Evolutionary conservation across 1,284 basidiomycete genomes (phyloP).

Genomic region (Violaceomyces palustris): DNA sequence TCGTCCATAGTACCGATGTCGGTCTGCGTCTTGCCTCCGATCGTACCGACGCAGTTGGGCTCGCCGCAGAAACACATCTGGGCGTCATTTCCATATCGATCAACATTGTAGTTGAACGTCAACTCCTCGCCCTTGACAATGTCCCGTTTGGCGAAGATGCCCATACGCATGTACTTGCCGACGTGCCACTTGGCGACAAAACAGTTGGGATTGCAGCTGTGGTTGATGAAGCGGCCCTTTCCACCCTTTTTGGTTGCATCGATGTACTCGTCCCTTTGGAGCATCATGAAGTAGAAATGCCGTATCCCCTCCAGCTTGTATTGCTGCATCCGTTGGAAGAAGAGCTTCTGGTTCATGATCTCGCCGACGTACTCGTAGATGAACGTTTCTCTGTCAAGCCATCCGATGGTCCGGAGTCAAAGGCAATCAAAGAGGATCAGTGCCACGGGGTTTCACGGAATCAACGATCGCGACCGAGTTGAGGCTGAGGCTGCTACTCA

Average conservation of each 20-base stretch:
- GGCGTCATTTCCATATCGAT: constrained; percentile 95
- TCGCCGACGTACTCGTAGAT: constrained; percentile 99
- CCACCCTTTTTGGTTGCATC: constrained; percentile 97
- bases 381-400: constrained; percentile 74
- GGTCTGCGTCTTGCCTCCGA: constrained; percentile 98
- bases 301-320: constrained; percentile 89
- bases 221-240: constrained; percentile 93
- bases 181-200: constrained; percentile 99
- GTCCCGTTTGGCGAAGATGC: constrained; percentile 85
- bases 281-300: constrained; percentile 99
- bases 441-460: no score
- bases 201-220: constrained; percentile 96
- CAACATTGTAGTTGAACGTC: constrained; percentile 99
- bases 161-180: constrained; percentile 87
- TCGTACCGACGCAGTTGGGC: constrained; percentile 87
- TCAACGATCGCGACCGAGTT: no score
- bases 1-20: constrained; percentile 90
- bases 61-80: constrained; percentile 95
- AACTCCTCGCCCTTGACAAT: constrained; percentile 83
- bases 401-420: no score
- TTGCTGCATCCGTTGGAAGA: constrained; percentile 87
- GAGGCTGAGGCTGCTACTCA: no score
- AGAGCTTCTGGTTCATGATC: constrained; percentile 79
- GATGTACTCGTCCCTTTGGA: constrained; percentile 98
- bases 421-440: no score